These are phyloP conservation scores for Xylaria sp. DNA, from an alignment of 2,329 filamentous ascomycete species.

Conservation along the genomic window DNA sequence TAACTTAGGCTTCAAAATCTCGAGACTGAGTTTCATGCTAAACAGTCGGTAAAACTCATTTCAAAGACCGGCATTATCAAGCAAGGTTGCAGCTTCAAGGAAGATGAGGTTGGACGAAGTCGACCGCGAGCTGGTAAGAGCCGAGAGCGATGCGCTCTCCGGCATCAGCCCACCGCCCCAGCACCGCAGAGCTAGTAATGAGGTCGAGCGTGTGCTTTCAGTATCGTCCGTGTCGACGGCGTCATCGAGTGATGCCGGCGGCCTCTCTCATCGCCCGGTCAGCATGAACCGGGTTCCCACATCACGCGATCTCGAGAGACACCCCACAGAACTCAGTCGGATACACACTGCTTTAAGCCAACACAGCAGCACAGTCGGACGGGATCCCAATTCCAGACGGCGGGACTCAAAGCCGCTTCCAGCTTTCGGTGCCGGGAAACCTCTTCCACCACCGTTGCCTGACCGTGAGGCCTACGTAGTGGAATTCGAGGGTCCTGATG, in stretches of 20 bases:
- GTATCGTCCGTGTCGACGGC: conserved; percentile 63
- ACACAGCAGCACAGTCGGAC: conserved; percentile 78
- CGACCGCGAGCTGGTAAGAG: conserved; percentile 64
- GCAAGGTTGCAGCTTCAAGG: neutral
- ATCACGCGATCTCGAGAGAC: conserved; percentile 73
- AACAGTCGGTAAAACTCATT: neutral
- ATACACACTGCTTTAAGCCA: conserved; percentile 78
- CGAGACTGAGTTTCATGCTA: neutral
- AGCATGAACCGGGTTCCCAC: conserved; percentile 72
- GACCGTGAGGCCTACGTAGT: conserved; percentile 82
- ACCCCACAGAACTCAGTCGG: conserved; percentile 75
- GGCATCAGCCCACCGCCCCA: conserved; percentile 28
- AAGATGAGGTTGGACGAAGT: conserved; percentile 58
- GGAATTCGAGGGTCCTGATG: conserved; percentile 84
- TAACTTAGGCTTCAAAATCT: neutral
- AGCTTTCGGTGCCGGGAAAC: conserved; percentile 77
- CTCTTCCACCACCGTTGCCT: conserved; percentile 76
- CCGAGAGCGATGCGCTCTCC: conserved; percentile 55
- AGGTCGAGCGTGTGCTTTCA: conserved; percentile 70
- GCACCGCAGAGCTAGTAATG: conserved; percentile 57
- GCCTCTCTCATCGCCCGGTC: conserved; percentile 52
- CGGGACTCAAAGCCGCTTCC: conserved; percentile 72
- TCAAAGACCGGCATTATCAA: neutral
- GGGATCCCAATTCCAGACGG: conserved; percentile 56
- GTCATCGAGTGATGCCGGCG: conserved; percentile 54